A percentile compares a stretch with the other conserved stretches of the same genome.
These are phyloP conservation scores for Rubia peregrina DNA, from an alignment of 305 asterid genomes.

Conservation along the genomic window DNA sequence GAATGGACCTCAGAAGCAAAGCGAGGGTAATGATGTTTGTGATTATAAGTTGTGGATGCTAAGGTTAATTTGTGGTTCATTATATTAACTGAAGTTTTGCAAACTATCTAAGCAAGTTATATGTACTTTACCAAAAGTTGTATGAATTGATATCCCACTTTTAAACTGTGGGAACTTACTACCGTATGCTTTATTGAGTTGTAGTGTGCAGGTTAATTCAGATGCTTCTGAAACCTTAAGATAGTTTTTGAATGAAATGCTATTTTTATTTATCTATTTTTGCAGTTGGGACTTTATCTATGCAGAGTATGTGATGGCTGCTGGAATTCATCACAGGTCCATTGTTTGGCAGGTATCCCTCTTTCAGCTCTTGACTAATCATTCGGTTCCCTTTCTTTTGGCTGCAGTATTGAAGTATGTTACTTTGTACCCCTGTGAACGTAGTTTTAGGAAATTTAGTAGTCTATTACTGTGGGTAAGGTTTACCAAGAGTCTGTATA, in stretches of 20 bases:
- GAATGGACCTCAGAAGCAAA: too few species aligned
- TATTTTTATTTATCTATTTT: conserved; percentile 17
- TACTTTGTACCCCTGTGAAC: not conserved
- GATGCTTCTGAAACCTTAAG: not conserved
- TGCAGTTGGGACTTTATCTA: conserved; percentile 99
- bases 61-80: too few species aligned
- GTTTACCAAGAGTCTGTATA: not conserved
- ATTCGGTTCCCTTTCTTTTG: not conserved
- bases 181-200: conserved; percentile 15
- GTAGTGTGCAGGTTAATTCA: conserved; percentile 20
- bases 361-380: not conserved
- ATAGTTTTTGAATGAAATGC: not conserved
- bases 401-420: not conserved
- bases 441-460: not conserved
- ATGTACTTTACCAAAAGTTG: not conserved
- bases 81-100: too few species aligned
- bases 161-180: conserved; percentile 17
- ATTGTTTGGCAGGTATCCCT: conserved; percentile 91
- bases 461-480: not conserved
- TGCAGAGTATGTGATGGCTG: conserved; percentile 97
- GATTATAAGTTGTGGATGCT: too few species aligned
- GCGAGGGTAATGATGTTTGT: too few species aligned
- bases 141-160: conserved; percentile 8
- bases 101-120: not conserved
- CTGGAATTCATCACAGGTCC: conserved; percentile 89